Evolutionary conservation across 1,139 yeast species (phyloP).

Genomic region (Scheffersomyces cryptocercus): DNA sequence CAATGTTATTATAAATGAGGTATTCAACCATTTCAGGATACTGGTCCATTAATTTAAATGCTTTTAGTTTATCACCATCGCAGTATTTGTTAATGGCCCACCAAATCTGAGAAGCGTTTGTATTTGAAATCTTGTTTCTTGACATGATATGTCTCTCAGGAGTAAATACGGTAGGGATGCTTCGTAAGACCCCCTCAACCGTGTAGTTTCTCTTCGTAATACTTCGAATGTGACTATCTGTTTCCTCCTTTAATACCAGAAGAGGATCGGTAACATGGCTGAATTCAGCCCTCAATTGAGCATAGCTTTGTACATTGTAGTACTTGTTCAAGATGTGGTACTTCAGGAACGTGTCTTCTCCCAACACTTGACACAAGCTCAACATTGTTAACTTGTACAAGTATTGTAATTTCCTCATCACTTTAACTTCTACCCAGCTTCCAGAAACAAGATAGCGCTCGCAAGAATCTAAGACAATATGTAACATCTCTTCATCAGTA

Average conservation of each 20-base stretch:
- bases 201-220: slow-evolving; percentile 1
- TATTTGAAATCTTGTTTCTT: slow-evolving; percentile 20
- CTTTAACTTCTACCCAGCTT: slow-evolving; percentile 29
- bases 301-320: slow-evolving; percentile 23
- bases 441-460: slow-evolving; percentile 34
- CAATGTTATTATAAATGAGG: slow-evolving; percentile 20
- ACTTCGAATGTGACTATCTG: slow-evolving; percentile 3
- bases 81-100: slow-evolving; percentile 17
- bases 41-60: slow-evolving; percentile 29
- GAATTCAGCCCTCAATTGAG: slow-evolving; percentile 9
- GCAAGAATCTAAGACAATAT: slow-evolving; percentile 21
- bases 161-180: slow-evolving; percentile 25
- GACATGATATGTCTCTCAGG: slow-evolving; percentile 25
- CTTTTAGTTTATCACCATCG: slow-evolving; percentile 14
- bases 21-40: slow-evolving; percentile 38
- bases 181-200: slow-evolving; percentile 11
- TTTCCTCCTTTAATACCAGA: slow-evolving; percentile 8
- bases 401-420: slow-evolving; percentile 21
- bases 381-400: slow-evolving; percentile 27
- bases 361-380: slow-evolving; percentile 15
- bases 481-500: slow-evolving; percentile 11
- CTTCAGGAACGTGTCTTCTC: slow-evolving; percentile 14
- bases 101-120: slow-evolving; percentile 17
- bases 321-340: slow-evolving; percentile 28
- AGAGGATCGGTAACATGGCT: slow-evolving; percentile 8